Evolutionary conservation across 495 filamentous ascomycete species (phyloP), one percentile per base, ranked within the genome.

Genomic region (Letharia columbiana): DNA sequence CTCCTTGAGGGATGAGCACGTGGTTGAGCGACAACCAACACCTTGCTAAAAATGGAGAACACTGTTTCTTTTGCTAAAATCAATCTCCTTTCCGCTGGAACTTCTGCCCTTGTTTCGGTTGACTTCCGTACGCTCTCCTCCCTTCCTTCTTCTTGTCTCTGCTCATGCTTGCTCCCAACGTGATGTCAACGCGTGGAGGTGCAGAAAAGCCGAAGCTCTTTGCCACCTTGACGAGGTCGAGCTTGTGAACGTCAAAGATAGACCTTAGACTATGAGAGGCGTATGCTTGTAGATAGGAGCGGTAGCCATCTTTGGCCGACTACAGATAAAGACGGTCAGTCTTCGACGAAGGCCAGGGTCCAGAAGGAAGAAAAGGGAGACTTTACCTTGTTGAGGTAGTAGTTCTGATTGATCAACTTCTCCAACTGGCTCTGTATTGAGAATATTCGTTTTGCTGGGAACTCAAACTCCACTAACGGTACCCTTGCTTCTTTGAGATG

Each of bases 341-440:
- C 50, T 44, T 9, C 11, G 17, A 64, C 54, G 6, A 42, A 15
- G 8, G 3, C 10, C 7, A 52, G 49, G 28, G 13, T 23, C 23
- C n/a, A 28, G n/a, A 33, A 18, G 31, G 44, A n/a, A n/a, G 41
- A 31, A 9, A 28, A 54, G 62, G 56, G 20, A 61, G 9, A 8
- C 45, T 76, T 57, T 72, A 86, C 84, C 83, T 96, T 92, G 77
- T 97, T 93, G 39, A 98, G 81, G 73, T 96, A 97, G 80, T 97
- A 98, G 75, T 98, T 97, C 74, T 92, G 87, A 17, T 86, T 84
- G 67, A 98, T 95, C 61, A 97, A 82, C 73, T 91, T 82, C 82
- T 98, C 93, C 4, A 98, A 83, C 75, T 98, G 95, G 13, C 87
- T 90, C 73, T 97, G 91, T n/a, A 98, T 89, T 70, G 96, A 94